phyloP scores from a whole-genome alignment of 1,284 basidiomycete genomes.

The Irpex lacteus region DNA sequence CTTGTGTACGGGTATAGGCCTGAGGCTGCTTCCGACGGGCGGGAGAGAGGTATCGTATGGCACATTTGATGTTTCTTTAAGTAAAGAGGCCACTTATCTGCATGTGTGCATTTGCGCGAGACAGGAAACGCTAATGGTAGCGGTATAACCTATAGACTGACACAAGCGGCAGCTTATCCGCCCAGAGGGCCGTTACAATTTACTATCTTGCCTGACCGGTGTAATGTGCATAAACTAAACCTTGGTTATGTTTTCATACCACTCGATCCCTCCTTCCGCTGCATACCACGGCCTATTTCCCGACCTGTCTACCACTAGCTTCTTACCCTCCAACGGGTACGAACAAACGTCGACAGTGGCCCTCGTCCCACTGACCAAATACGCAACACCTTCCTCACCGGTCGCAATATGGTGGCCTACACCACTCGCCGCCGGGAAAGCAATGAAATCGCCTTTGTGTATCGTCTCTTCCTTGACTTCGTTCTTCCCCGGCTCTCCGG shows the following conservation, averaged over 20 bases:
- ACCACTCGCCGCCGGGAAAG: slow-evolving; percentile 21
- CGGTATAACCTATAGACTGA: too few relatives aligned
- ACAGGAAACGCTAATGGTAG: too few relatives aligned
- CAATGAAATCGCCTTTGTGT: slow-evolving; percentile 26
- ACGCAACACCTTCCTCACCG: slow-evolving; percentile 21
- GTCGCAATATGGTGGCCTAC: slow-evolving; percentile 20
- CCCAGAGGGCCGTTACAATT: too few relatives aligned
- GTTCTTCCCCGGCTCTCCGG: slow-evolving; percentile 12
- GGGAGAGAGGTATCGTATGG: too few relatives aligned
- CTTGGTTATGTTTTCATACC: not conserved
- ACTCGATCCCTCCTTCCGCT: not conserved
- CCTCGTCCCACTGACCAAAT: slow-evolving; percentile 25
- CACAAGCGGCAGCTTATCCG: too few relatives aligned
- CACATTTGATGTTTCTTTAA: too few relatives aligned
- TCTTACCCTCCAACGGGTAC: slow-evolving; percentile 20
- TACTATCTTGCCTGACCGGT: too few relatives aligned
- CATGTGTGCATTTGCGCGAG: too few relatives aligned
- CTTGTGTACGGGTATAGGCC: too few relatives aligned
- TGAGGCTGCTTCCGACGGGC: too few relatives aligned
- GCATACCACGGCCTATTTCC: not conserved
- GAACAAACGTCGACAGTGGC: slow-evolving; percentile 21
- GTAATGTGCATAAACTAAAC: too few relatives aligned
- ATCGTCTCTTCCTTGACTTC: slow-evolving; percentile 19
- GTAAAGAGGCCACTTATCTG: too few relatives aligned
- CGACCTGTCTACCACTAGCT: slow-evolving; percentile 13